Base-by-base conservation (phyloP, 2,329 filamentous ascomycete species). In the Fusarium decemcellulare region DNA sequence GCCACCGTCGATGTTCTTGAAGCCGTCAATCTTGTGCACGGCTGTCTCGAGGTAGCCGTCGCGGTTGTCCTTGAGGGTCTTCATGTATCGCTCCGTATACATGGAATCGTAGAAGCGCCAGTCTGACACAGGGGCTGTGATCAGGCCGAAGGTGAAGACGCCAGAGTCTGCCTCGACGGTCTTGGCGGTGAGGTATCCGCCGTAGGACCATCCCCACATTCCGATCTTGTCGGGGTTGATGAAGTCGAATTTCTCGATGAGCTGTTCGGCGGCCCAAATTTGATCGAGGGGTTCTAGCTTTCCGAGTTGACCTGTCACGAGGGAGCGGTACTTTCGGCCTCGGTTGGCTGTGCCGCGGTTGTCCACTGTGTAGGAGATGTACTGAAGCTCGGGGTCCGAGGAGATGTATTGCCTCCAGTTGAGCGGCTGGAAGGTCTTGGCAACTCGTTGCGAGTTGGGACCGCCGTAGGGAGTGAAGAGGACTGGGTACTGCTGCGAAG, bases 11-110 rank as follows among this genome's bases (percentile, higher is more conserved):
- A 91, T 83, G 55, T 86, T 86, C 79, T 88, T 87, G 82, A 93
- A 93, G 0, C 91, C 90, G 0, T 81, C 81, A 0, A 83, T 77
- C 5, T 88, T 82, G 61, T 85, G 84, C 2, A 92, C 88, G 0
- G 89, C 89, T 0, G 87, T 88, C 54, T 82, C 81, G 61, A 86
- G 85, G 79, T 93, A 93, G 32, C 90, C 90, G 0, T 78, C 86
- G 0, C 79, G 80, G 73, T 92, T 92, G 42, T 80, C 78, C 4
- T 81, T 79, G 2, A 85, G 83, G 1, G 83, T 87, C 79, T 92
- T 91, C 90, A 93, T 92, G 80, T 91, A 93, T 11, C 91, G 86
- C 77, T 93, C 91, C 0, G 91, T 92, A 76, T 92, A 93, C 82
- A 92, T 87, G 59, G 84, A 87, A 76, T 93, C 90, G 77, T 93